These are phyloP conservation scores for Penicillium egyptiacum DNA, from an alignment of 495 filamentous ascomycete species.

Conservation along the genomic window DNA sequence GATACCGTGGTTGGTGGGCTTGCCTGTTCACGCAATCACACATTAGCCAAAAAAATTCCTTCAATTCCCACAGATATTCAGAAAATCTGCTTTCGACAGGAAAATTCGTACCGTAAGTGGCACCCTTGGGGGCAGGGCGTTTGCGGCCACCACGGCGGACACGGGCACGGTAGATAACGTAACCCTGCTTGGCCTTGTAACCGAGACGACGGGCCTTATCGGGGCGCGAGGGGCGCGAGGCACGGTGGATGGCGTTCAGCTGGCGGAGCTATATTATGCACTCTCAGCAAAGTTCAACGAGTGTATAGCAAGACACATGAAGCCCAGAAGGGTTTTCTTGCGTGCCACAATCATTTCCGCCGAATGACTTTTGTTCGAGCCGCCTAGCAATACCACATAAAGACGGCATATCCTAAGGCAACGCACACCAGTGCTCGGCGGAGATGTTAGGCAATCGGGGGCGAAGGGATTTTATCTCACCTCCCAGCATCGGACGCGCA, in stretches of 20 bases:
- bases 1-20: constrained; percentile 99
- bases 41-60: constrained; percentile 12
- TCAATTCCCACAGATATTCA: background rate
- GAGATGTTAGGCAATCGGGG: constrained; percentile 50
- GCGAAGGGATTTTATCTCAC: constrained; percentile 67
- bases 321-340: constrained; percentile 29
- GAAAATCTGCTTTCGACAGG: background rate
- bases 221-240: constrained; percentile 94
- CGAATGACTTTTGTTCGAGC: constrained; percentile 39
- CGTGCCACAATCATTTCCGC: constrained; percentile 52
- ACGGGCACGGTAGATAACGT: constrained; percentile 99
- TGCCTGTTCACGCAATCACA: constrained; percentile 58
- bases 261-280: constrained; percentile 99
- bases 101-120: constrained; percentile 82
- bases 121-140: constrained; percentile 93
- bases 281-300: constrained; percentile 99
- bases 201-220: constrained; percentile 99
- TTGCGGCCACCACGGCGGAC: constrained; percentile 98
- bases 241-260: constrained; percentile 98
- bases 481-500: constrained; percentile 99
- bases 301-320: constrained; percentile 84
- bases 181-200: constrained; percentile 99
- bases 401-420: constrained; percentile 43
- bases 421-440: constrained; percentile 47
- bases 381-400: constrained; percentile 38